Base-by-base conservation (phyloP, 768 basidiomycete genomes). In the Suillus brevipes region DNA sequence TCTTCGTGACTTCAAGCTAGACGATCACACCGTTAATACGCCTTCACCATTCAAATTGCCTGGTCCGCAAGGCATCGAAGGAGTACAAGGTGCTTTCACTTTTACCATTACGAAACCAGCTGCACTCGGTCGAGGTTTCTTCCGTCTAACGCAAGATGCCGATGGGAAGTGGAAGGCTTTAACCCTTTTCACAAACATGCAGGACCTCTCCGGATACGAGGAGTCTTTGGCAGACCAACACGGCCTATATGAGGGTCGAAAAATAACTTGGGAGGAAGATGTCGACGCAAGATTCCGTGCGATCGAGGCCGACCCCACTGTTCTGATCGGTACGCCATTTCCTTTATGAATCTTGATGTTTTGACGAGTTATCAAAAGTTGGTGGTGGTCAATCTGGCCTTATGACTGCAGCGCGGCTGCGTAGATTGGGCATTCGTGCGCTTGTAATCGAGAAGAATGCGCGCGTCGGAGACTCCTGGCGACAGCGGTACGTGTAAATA, bases 41-140 rank as follows among this genome's bases (percentile, higher is more conserved):
- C 63, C 93, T 79, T 61, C 87, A 89, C 93, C 94, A 95, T 38
- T 95, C 78, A 74, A 94, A 92, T 62, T 95, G 90, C 59, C 94
- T 78, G 73, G 94, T 90, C 55, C 91, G 43, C 43, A 45, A 45
- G 43, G 20, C 43, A 45, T 45, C 9, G 20, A 45, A n/a, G 43
- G 43, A n/a, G 43, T 45, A 10, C 43, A n/a, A n/a, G 43, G 43
- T 20, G 43, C 43, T 45, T 45, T 45, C 43, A n/a, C 86, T 77
- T 91, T 92, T 63, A 85, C 87, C 68, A 91, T 80, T 72, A 92
- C 78, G 68, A 89, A 91, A 55, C 94, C 92, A 13, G 94, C 94
- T 0, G 89, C 89, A 62, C 20, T 34, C 3, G 53, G 53, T 2
- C 53, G 53, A 20, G 53, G 53, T 6, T 55, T 55, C 34, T 55